Base-by-base conservation (phyloP, 768 basidiomycete species). In the Tricholomella constricta region DNA sequence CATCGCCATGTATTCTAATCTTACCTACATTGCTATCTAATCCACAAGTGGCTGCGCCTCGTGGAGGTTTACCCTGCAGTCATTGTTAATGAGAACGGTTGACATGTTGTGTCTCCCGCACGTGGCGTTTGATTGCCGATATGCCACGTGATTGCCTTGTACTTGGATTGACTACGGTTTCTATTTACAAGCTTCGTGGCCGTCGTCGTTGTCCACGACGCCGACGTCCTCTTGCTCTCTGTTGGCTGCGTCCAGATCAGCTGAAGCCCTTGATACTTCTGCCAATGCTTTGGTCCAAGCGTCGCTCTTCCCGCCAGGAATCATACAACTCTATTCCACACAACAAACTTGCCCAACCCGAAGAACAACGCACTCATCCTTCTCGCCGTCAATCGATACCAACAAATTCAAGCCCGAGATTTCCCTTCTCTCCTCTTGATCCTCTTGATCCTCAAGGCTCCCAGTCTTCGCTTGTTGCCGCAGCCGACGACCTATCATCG, bases 41-140 rank as follows among this genome's bases (percentile, higher is more conserved):
- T 43, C 20, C 32, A 29, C 15, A 15, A 34, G 34, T 43, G 41
- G 10, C 43, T 43, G 19, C 19, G 51, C 26, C 34, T 27, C 25
- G 25, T 37, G 20, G 14, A 27, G n/a, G 8, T 23, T 1, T 22
- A 32, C 45, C 27, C n/a, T n/a, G n/a, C n/a, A n/a, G n/a, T n/a
- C n/a, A n/a, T n/a, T n/a, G n/a, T n/a, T n/a, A n/a, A n/a, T n/a
- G 20, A 48, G 32, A 35, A 9, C 31, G 9, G 29, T 57, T 58
- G 61, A 56, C 58, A 48, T 55, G 56, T 57, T 56, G 50, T 52
- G 57, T 58, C 61, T 53, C 9, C 31, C 45, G 54, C 59, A 60
- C 56, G 62, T 62, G 59, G 57, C 46, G n/a, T 51, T 43, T 63
- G 62, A 63, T 63, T 55, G 59, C 62, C 59, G 62, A 51, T n/a